These are phyloP conservation scores for Eleusine indica DNA, from an alignment of 176 grass and related monocot species.

Conservation along the genomic window DNA sequence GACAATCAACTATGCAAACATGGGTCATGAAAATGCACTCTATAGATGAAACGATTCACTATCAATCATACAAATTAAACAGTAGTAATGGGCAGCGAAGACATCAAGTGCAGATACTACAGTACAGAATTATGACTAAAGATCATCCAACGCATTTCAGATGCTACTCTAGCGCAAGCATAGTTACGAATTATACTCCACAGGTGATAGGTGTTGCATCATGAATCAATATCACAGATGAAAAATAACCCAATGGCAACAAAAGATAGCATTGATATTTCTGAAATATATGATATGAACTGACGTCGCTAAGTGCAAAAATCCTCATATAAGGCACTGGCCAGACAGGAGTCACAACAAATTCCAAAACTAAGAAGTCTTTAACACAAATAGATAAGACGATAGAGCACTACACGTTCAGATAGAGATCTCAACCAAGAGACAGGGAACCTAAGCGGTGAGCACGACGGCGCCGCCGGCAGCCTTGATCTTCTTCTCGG, in stretches of 20 bases:
- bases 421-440: constrained; percentile 46
- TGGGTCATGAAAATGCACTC: neutral
- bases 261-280: constrained; percentile 10
- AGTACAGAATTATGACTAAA: neutral
- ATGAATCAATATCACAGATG: neutral
- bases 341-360: constrained; percentile 16
- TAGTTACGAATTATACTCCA: neutral
- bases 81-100: neutral
- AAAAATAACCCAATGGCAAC: neutral
- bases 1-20: neutral
- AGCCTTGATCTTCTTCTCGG: constrained; percentile 99
- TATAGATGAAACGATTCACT: neutral
- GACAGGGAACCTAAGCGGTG: constrained; percentile 61
- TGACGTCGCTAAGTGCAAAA: constrained; percentile 31
- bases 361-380: constrained; percentile 40
- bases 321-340: constrained; percentile 11
- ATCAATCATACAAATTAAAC: neutral
- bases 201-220: neutral
- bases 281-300: constrained; percentile 37
- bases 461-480: constrained; percentile 83
- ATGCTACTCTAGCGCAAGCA: no score
- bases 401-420: constrained; percentile 39
- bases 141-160: neutral
- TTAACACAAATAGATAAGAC: constrained; percentile 38
- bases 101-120: neutral